These are phyloP conservation scores for Cucurbita moschata DNA, from an alignment of 306 rosid genomes.

Conservation along the genomic window DNA sequence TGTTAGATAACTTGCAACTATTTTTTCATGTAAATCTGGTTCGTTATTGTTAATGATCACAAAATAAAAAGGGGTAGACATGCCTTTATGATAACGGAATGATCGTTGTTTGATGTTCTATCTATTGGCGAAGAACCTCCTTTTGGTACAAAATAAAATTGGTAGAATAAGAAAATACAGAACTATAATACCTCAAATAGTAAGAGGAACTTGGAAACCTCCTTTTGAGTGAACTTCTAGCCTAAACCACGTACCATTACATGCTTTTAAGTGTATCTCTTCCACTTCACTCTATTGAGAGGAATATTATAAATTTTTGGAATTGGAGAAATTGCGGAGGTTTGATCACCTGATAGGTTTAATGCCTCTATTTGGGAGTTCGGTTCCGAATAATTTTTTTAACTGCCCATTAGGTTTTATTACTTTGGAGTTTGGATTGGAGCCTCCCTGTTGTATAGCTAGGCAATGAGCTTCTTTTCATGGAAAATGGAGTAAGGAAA, in stretches of 20 bases:
- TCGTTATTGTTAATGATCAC: neutral
- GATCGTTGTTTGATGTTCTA: neutral
- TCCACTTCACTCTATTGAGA: neutral
- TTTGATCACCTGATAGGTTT: too few relatives aligned
- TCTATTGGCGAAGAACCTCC: neutral
- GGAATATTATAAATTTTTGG: too few relatives aligned
- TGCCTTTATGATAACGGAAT: neutral
- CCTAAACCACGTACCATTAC: neutral
- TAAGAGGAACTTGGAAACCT: neutral
- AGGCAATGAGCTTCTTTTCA: too few relatives aligned
- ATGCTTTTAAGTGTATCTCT: neutral
- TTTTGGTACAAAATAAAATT: neutral
- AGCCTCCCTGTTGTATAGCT: too few relatives aligned
- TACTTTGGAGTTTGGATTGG: too few relatives aligned
- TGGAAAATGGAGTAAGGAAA: too few relatives aligned
- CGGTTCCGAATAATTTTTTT: too few relatives aligned
- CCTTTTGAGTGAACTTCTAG: neutral
- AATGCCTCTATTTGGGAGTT: too few relatives aligned
- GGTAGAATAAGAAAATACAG: neutral
- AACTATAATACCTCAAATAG: neutral
- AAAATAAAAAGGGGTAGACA: neutral
- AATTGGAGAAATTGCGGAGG: too few relatives aligned
- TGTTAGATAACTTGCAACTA: neutral
- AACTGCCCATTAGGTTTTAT: too few relatives aligned
- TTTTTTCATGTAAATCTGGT: neutral